A percentile compares a stretch with the other conserved stretches of the same genome.
Conservation (phyloP, 768 basidiomycete species). For the Boletus coccyginus region DNA sequence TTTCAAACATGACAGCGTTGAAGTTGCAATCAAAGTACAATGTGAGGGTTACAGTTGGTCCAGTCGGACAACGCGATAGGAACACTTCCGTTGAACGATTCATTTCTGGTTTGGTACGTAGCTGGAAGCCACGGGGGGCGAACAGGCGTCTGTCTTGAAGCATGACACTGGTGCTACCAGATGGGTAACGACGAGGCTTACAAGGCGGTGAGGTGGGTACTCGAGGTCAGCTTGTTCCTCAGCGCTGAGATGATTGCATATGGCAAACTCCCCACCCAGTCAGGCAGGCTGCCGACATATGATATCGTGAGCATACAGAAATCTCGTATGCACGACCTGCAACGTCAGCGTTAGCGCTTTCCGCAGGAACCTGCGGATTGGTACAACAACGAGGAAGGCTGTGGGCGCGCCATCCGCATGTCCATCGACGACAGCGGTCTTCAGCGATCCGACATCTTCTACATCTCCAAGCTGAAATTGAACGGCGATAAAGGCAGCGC, state of each 20-base stretch:
- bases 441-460: slow-evolving; percentile 51
- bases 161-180: slow-evolving; percentile 1
- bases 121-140: neutral
- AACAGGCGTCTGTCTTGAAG: neutral
- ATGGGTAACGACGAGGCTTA: slow-evolving; percentile 4
- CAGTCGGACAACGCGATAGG: neutral
- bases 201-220: slow-evolving; percentile 4
- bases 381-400: slow-evolving; percentile 55
- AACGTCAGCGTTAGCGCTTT: neutral
- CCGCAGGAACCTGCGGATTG: slow-evolving; percentile 5
- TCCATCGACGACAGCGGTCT: slow-evolving; percentile 47
- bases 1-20: neutral
- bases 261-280: neutral
- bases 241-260: neutral
- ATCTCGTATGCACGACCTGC: neutral
- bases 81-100: slow-evolving; percentile 1
- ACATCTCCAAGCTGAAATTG: slow-evolving; percentile 64
- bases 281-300: slow-evolving; percentile 10
- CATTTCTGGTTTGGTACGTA: slow-evolving; percentile 10
- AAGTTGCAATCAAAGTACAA: slow-evolving; percentile 5
- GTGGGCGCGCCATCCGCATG: slow-evolving; percentile 57
- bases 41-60: neutral
- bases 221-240: slow-evolving; percentile 3
- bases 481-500: slow-evolving; percentile 49
- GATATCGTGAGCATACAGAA: neutral